A percentile compares a stretch with the other conserved stretches of the same genome.
phyloP scores from a whole-genome alignment of 176 grass and related monocot species.

The Melocanna baccifera region DNA sequence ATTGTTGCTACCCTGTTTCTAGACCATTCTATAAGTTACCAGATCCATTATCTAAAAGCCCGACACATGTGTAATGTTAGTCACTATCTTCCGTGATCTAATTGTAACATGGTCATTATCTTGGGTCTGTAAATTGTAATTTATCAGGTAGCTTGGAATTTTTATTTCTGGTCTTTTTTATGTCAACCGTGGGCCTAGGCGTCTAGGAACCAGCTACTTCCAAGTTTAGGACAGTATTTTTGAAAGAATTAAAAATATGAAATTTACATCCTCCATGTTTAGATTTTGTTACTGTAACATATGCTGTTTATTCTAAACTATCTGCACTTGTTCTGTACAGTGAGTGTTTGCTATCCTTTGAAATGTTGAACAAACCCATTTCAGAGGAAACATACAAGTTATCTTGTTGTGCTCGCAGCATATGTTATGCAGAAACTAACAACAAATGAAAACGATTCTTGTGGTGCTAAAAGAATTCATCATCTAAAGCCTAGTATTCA shows the following conservation, averaged over 20 bases:
- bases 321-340: background rate
- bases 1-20: background rate
- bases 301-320: background rate
- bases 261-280: background rate
- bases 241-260: background rate
- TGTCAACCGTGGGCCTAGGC: background rate
- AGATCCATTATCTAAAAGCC: background rate
- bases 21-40: background rate
- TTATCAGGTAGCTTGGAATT: background rate
- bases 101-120: background rate
- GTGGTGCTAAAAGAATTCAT: slow-evolving; percentile 11
- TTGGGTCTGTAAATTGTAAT: background rate
- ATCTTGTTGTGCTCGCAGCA: background rate
- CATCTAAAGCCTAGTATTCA: background rate
- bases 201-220: background rate
- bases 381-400: background rate
- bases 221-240: background rate
- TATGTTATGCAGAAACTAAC: background rate
- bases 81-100: background rate
- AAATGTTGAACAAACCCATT: slow-evolving; percentile 9
- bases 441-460: background rate
- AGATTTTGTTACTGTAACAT: background rate
- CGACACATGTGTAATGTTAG: background rate
- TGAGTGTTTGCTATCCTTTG: background rate
- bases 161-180: background rate